Evolutionary conservation across 2,329 filamentous ascomycete species (phyloP).

Genomic region (Rutstroemia sp.): DNA sequence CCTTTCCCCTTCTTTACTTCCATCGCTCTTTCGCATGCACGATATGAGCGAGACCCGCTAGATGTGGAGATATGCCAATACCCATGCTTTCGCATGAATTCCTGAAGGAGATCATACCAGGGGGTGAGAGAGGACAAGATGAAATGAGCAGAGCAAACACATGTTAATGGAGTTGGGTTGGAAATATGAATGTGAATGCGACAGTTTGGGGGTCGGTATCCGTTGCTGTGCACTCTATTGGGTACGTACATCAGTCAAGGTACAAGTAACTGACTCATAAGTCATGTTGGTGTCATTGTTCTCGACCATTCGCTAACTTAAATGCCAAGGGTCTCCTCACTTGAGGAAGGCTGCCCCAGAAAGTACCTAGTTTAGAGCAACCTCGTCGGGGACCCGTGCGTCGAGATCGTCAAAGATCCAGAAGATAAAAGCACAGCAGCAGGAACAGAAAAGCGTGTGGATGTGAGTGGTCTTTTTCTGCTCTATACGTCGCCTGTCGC

Average conservation of each 20-base stretch:
- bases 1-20: slow-evolving; percentile 4
- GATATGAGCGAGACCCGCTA: too few relatives aligned
- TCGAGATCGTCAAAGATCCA: neutral
- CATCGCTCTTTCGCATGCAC: neutral
- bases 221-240: too few relatives aligned
- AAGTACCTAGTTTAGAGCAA: neutral
- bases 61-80: neutral
- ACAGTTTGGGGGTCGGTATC: neutral
- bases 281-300: neutral
- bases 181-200: neutral
- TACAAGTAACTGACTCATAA: neutral
- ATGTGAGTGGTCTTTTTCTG: neutral
- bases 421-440: neutral
- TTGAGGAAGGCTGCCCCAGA: slow-evolving; percentile 1
- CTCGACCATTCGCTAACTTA: slow-evolving; percentile 3
- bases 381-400: neutral
- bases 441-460: neutral
- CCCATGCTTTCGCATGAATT: neutral
- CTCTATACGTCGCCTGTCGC: neutral
- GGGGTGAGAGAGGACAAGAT: too few relatives aligned
- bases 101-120: too few relatives aligned
- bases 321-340: slow-evolving; percentile 1
- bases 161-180: neutral
- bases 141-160: too few relatives aligned
- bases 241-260: too few relatives aligned